These are phyloP conservation scores for Sporothrix brasiliensis DNA, from an alignment of 2,329 filamentous ascomycete genomes.

Conservation along the genomic window DNA sequence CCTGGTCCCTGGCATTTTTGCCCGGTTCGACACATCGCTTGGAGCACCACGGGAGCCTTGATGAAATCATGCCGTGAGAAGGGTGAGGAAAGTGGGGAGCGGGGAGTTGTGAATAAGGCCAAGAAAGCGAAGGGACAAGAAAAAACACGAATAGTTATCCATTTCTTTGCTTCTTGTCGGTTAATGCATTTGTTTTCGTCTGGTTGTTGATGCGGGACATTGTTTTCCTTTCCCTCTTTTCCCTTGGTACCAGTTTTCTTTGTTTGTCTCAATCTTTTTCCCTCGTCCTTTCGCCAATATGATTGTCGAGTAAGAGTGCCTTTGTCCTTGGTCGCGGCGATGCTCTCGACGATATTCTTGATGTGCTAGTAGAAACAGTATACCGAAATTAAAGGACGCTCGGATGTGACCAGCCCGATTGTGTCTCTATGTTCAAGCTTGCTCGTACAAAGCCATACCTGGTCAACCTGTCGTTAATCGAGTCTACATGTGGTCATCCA, in stretches of 20 bases:
- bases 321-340: background rate
- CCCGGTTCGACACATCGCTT: conserved; percentile 32
- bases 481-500: background rate
- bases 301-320: too few species aligned
- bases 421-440: background rate
- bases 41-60: conserved; percentile 34
- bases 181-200: conserved; percentile 21
- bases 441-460: background rate
- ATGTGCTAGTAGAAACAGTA: background rate
- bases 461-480: background rate
- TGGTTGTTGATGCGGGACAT: background rate
- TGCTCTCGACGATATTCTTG: background rate
- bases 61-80: conserved; percentile 37
- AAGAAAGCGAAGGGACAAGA: background rate
- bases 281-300: background rate
- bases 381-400: conserved; percentile 15
- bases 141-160: background rate
- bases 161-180: background rate
- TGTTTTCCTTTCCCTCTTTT: background rate
- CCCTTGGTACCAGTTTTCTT: background rate
- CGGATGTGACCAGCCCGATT: conserved; percentile 13
- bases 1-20: conserved; percentile 35
- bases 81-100: background rate
- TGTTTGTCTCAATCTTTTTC: background rate
- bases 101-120: background rate